Conservation (phyloP, 306 rosid species). For the Astragalus glycyphyllos region DNA sequence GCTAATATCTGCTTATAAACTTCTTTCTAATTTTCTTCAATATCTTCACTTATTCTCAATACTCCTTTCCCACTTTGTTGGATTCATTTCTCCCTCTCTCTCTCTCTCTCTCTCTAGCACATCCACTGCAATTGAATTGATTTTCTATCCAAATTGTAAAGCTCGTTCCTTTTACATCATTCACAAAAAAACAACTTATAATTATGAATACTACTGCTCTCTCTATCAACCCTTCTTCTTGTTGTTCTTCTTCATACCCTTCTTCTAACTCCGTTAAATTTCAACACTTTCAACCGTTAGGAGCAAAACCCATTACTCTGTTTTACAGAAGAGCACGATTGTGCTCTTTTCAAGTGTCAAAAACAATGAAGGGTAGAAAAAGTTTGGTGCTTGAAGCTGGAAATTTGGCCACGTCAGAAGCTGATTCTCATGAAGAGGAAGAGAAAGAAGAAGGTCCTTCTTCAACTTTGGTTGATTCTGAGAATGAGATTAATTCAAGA, state of each 20-base stretch:
- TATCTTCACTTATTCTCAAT: too few species aligned
- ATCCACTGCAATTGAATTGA: background rate
- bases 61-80: background rate
- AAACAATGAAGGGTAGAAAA: constrained; percentile 35
- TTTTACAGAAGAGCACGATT: constrained; percentile 43
- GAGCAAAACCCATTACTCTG: constrained; percentile 53
- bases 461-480: constrained; percentile 62
- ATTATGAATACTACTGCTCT: constrained; percentile 54
- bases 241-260: constrained; percentile 31
- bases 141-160: constrained; percentile 36
- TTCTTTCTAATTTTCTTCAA: too few species aligned
- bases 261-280: constrained; percentile 27
- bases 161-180: constrained; percentile 24
- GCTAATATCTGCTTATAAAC: too few species aligned
- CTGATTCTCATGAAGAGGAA: constrained; percentile 48
- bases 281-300: constrained; percentile 37
- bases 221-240: constrained; percentile 63
- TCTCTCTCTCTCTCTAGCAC: constrained; percentile 13
- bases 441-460: constrained; percentile 62
- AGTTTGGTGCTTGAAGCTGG: constrained; percentile 49
- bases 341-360: constrained; percentile 39
- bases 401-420: constrained; percentile 62
- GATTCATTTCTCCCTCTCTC: constrained; percentile 3
- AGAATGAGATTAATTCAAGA: constrained; percentile 56
- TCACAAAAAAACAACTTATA: background rate